Evolutionary conservation across 805 yeast genomes (phyloP), one percentile per base, ranked within the genome.

Genomic region (Limtongia smithiae): DNA sequence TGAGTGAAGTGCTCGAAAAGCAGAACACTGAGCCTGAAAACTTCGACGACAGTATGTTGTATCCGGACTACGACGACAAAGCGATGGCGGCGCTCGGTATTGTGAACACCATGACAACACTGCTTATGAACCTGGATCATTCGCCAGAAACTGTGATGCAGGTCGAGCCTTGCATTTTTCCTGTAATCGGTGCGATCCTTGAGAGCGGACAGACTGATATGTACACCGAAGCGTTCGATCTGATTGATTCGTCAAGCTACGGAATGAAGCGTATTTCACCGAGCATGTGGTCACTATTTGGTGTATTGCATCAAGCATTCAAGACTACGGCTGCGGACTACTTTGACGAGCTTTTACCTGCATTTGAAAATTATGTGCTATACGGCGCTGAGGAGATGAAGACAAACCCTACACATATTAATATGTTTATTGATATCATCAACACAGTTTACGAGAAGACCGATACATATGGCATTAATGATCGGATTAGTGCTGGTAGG

Each of bases 51-150:
- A 70, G 69, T 42, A 71, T 70, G 42, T 68, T 64, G 25, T 75
- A 79, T 12, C 95, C 85, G 51, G 57, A 54, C 22, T 48, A 41
- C 21, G 62, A 60, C 31, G 63, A 60, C 30, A 89, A 88, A 66
- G 80, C 82, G 37, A 78, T 81, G 76, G 88, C 95, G 18, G 95
- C 90, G 0, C 69, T 82, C 18, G 95, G 96, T 12, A 76, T 89
- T 30, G 66, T 91, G 55, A 83, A 82, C 58, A 90, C 96, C 2
- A 77, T 90, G 69, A 79, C 84, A 28, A 87, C 96, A 0, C 82
- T 91, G 45, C 68, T 91, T 35, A 68, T 86, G 42, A 82, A 95
- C 3, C 80, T 90, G 69, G 95, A 93, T 65, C 84, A 83, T 62
- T 82, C 96, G 1, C 72, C 72, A 7, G 85, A 80, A 36, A 75